Percentiles rank a stretch among this genome's conserved stretches.
Evolutionary conservation across 2,329 filamentous ascomycete genomes (phyloP).

Genomic region (Clonostachys solani): DNA sequence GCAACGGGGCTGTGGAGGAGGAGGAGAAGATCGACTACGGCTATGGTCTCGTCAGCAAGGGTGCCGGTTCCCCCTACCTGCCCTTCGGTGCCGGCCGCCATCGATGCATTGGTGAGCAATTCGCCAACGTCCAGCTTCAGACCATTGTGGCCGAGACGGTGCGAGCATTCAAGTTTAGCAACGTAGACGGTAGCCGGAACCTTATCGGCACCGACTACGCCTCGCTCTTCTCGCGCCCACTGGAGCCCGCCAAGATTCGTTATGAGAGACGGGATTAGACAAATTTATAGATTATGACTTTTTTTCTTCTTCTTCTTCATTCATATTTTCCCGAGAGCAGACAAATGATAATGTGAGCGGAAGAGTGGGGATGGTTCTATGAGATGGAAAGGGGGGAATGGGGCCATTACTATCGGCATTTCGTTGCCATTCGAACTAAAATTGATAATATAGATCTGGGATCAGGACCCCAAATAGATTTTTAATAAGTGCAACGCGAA

Average conservation of each 20-base stretch:
- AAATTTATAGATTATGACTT: too few relatives aligned
- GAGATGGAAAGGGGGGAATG: too few relatives aligned
- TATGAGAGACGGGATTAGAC: slow-evolving; percentile 64
- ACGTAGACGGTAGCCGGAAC: slow-evolving; percentile 63
- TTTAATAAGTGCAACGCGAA: too few relatives aligned
- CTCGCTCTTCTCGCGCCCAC: slow-evolving; percentile 69
- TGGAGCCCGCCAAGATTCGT: slow-evolving; percentile 65
- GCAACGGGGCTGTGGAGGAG: slow-evolving; percentile 32
- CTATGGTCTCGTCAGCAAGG: slow-evolving; percentile 90
- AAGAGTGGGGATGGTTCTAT: too few relatives aligned
- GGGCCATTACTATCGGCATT: too few relatives aligned
- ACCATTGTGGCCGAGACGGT: slow-evolving; percentile 78
- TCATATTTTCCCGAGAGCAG: too few relatives aligned
- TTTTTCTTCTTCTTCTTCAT: too few relatives aligned
- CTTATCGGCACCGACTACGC: slow-evolving; percentile 67
- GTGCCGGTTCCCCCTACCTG: slow-evolving; percentile 82
- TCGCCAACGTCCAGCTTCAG: slow-evolving; percentile 88
- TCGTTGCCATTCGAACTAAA: too few relatives aligned
- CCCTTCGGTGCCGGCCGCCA: slow-evolving; percentile 93
- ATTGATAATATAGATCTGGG: too few relatives aligned
- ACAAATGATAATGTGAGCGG: too few relatives aligned
- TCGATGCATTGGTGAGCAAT: slow-evolving; percentile 94
- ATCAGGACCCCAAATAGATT: too few relatives aligned
- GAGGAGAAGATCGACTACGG: slow-evolving; percentile 86
- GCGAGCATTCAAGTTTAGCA: slow-evolving; percentile 74